phyloP scores from a whole-genome alignment of 768 basidiomycete species.

The Tephrocybe sp. region DNA sequence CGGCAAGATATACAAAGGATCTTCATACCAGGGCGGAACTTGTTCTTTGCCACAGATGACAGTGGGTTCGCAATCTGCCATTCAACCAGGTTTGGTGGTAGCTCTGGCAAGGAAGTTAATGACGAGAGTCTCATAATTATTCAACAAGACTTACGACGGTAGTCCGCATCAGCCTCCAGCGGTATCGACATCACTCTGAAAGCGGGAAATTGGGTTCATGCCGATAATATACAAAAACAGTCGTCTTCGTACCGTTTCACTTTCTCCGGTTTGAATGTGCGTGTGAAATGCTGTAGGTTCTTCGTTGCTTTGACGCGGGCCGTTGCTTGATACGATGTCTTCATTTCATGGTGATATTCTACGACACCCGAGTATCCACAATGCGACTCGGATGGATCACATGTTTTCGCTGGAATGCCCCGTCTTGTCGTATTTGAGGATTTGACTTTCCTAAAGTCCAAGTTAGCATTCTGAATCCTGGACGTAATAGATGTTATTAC shows the following conservation, averaged over 20 bases:
- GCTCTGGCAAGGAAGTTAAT: slow-evolving; percentile 26
- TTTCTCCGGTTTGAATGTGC: slow-evolving; percentile 43
- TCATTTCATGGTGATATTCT: slow-evolving; percentile 31
- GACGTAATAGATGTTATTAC: slow-evolving; percentile 8
- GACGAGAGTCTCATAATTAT: not conserved
- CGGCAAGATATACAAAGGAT: not conserved
- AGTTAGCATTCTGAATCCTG: not conserved
- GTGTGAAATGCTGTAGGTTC: slow-evolving; percentile 70
- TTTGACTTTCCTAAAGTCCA: slow-evolving; percentile 30
- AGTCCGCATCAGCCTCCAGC: slow-evolving; percentile 56
- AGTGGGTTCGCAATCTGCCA: slow-evolving; percentile 61
- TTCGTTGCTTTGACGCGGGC: slow-evolving; percentile 42
- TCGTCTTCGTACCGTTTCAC: slow-evolving; percentile 48
- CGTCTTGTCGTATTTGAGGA: slow-evolving; percentile 18
- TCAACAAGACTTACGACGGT: slow-evolving; percentile 41
- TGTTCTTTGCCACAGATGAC: slow-evolving; percentile 50
- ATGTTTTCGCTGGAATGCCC: slow-evolving; percentile 34
- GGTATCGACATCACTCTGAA: slow-evolving; percentile 61
- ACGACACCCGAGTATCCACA: slow-evolving; percentile 35
- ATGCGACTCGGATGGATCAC: slow-evolving; percentile 25
- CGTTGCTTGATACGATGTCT: slow-evolving; percentile 42
- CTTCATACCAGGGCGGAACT: slow-evolving; percentile 48
- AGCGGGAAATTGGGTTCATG: too few relatives aligned
- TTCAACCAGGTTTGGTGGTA: slow-evolving; percentile 45
- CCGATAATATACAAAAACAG: too few relatives aligned